Conservation (phyloP, 768 basidiomycete species). For the Rhizopogon vulgaris region DNA sequence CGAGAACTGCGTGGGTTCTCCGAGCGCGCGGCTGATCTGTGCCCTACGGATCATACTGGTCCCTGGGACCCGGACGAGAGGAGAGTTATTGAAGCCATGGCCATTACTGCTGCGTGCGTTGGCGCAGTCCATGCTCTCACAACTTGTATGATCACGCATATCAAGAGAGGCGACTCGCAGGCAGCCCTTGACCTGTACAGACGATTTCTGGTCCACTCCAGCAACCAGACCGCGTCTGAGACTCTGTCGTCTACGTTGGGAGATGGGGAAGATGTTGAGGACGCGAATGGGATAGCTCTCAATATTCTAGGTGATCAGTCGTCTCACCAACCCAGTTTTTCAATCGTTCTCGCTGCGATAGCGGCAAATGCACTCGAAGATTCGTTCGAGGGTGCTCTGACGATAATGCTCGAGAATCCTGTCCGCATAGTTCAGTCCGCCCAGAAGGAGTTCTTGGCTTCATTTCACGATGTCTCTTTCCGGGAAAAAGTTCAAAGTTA, state of each 20-base stretch:
- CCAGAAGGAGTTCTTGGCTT: conserved; percentile 33
- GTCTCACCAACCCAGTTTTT: conserved; percentile 21
- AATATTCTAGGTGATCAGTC: conserved; percentile 14
- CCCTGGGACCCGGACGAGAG: conserved; percentile 23
- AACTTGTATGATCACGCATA: conserved; percentile 41
- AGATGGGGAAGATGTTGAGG: conserved; percentile 8
- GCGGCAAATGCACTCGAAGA: conserved; percentile 55
- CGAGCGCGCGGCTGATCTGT: conserved; percentile 25
- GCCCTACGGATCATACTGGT: conserved; percentile 12
- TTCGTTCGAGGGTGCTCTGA: conserved; percentile 53
- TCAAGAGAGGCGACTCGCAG: conserved; percentile 35
- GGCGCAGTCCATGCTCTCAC: conserved; percentile 43
- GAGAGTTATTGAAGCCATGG: conserved; percentile 38
- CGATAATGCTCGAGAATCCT: conserved; percentile 32
- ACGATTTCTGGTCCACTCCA: conserved; percentile 23
- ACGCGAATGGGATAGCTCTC: conserved; percentile 20
- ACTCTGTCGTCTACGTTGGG: conserved; percentile 6
- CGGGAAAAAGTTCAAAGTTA: conserved; percentile 38
- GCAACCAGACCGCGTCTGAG: conserved; percentile 15
- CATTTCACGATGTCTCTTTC: conserved; percentile 32
- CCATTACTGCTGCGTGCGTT: conserved; percentile 39
- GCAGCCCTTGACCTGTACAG: conserved; percentile 41
- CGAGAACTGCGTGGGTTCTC: conserved; percentile 37
- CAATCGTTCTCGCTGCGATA: conserved; percentile 46
- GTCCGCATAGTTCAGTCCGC: conserved; percentile 30